Conservation (phyloP, 73 alveolate species). For the Paramecium octaurelia region DNA sequence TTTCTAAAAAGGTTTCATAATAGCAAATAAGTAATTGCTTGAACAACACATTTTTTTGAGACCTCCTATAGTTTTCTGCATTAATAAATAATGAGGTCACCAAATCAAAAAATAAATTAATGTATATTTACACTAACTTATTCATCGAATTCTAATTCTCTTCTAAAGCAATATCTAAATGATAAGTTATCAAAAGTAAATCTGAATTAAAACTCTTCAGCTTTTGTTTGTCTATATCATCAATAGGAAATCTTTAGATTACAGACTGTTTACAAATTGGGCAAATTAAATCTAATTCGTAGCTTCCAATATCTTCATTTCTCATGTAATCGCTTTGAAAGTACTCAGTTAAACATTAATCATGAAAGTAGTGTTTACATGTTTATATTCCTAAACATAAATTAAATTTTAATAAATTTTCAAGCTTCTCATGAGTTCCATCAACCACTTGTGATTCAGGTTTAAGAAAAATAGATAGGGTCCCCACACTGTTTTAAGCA, state of each 20-base stretch:
- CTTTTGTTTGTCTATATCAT: background rate
- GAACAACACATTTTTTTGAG: background rate
- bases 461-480: background rate
- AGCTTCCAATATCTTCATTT: background rate
- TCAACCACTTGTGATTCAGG: background rate
- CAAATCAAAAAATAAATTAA: background rate
- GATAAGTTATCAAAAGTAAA: background rate
- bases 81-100: background rate
- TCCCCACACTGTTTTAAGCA: background rate
- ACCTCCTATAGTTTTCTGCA: background rate
- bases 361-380: background rate
- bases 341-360: background rate
- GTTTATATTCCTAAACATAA: background rate
- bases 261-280: background rate
- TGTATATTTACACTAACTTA: background rate
- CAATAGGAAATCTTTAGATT: background rate
- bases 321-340: background rate
- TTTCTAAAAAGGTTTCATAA: background rate
- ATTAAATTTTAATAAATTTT: background rate
- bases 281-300: background rate
- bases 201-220: background rate
- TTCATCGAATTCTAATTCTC: no score
- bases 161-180: no score
- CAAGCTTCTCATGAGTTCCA: background rate
- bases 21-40: background rate